Conservation (phyloP, 73 alveolate species). For the Paramecium pentaurelia region DNA sequence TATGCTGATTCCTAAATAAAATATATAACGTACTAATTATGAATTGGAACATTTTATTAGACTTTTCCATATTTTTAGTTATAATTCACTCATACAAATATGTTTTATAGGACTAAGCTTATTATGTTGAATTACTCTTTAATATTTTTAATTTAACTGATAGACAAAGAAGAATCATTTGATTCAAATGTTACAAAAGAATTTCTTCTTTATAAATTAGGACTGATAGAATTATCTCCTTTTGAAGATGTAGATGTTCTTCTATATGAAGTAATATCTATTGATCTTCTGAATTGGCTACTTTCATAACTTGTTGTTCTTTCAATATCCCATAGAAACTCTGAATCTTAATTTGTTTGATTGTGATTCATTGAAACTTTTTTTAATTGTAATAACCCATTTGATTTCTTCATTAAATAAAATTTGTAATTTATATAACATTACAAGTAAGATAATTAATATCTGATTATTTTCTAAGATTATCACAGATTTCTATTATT, state of each 20-base stretch:
- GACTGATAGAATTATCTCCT: neutral
- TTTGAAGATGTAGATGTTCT: neutral
- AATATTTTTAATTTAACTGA: neutral
- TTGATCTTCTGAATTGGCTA: neutral
- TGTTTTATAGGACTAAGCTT: neutral
- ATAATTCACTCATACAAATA: neutral
- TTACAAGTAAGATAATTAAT: neutral
- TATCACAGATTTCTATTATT: neutral
- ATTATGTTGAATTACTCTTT: neutral
- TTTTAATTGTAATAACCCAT: neutral
- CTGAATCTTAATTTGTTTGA: neutral
- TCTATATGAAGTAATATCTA: neutral
- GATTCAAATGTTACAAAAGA: conserved; percentile 1
- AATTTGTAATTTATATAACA: neutral
- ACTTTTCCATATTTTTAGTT: neutral
- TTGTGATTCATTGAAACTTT: neutral
- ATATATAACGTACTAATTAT: neutral
- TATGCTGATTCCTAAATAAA: neutral
- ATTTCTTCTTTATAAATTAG: neutral
- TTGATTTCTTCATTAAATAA: neutral
- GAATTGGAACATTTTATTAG: neutral
- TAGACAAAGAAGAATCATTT: neutral
- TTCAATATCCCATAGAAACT: neutral
- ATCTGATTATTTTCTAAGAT: neutral
- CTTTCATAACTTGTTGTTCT: conserved; percentile 14